Conservation (phyloP, 2,329 filamentous ascomycete genomes). For the Aureobasidium pullulans region DNA sequence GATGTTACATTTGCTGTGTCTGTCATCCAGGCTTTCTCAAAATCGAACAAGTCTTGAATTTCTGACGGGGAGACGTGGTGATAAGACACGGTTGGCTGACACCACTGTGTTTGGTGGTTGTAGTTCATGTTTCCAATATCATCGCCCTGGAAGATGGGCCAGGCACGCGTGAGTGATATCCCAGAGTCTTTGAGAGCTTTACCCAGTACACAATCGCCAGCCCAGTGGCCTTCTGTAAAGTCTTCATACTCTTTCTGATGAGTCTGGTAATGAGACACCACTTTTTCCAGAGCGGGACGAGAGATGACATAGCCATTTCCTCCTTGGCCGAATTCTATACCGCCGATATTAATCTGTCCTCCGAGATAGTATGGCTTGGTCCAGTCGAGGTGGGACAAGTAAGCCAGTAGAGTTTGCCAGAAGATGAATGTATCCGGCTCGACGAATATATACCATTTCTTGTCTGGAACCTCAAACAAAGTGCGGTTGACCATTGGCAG, state of each 20-base stretch:
- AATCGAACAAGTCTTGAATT: conserved; percentile 21
- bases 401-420: conserved; percentile 40
- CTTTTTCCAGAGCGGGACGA: conserved; percentile 29
- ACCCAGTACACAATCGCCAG: conserved; percentile 24
- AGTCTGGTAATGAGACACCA: conserved; percentile 30
- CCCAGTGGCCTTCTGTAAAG: conserved; percentile 23
- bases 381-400: conserved; percentile 31
- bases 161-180: conserved; percentile 18
- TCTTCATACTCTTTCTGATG: conserved; percentile 28
- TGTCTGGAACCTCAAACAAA: conserved; percentile 31
- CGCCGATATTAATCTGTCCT: conserved; percentile 29
- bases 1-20: background rate
- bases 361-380: conserved; percentile 36
- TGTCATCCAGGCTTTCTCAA: conserved; percentile 23
- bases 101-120: conserved; percentile 18
- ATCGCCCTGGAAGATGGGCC: conserved; percentile 23
- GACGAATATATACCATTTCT: conserved; percentile 53
- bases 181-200: conserved; percentile 22
- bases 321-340: conserved; percentile 34
- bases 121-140: conserved; percentile 23
- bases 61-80: conserved; percentile 20
- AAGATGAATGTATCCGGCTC: conserved; percentile 52
- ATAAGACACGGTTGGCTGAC: conserved; percentile 22
- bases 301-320: conserved; percentile 38
- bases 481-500: conserved; percentile 40